Evolutionary conservation across 768 basidiomycete species (phyloP), one percentile per base, ranked within the genome.

Genomic region (Pulveroboletus ravenelii): DNA sequence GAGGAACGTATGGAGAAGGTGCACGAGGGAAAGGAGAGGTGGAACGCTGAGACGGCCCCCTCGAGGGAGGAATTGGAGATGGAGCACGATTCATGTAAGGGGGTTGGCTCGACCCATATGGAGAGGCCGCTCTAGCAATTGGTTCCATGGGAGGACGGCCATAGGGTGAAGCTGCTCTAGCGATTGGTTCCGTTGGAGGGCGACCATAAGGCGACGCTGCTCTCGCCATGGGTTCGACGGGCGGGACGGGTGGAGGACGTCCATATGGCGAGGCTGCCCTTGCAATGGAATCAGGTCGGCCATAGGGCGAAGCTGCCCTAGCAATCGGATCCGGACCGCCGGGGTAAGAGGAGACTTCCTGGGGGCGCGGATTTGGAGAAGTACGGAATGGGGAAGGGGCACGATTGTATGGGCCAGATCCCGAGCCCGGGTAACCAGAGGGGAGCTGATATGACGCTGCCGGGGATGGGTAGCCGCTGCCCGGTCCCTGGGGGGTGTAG

Each of bases 361-460:
- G 68, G 37, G 78, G 63, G 15, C 77, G 76, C 54, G 75, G 60
- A 55, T 77, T 78, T 13, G 81, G 82, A 17, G 80, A 81, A 20
- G 35, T 57, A 20, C 68, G 62, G 47, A 66, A 74, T 6, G 72
- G 65, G 18, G 72, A 66, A 30, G 60, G 31, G 15, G 74, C 64
- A 49, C 75, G 61, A 63, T 61, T 52, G 65, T 63, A 64, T 49
- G 61, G 45, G 43, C 34, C 56, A 29, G 52, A 37, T 20, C 63
- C 60, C 35, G 71, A 45, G 36, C 61, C 53, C 12, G 62, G 64
- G 47, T 72, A 75, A 18, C 66, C 63, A 37, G 51, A 44, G 9
- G 62, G 47, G 23, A n/a, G 51, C 36, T 52, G 59, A 34, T 57
- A 67, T 0, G 57, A 57, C 40, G 75, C 68, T 9, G 55, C 62